Base-by-base conservation (phyloP, 306 rosid species). In the Trichosanthes cucumerina region DNA sequence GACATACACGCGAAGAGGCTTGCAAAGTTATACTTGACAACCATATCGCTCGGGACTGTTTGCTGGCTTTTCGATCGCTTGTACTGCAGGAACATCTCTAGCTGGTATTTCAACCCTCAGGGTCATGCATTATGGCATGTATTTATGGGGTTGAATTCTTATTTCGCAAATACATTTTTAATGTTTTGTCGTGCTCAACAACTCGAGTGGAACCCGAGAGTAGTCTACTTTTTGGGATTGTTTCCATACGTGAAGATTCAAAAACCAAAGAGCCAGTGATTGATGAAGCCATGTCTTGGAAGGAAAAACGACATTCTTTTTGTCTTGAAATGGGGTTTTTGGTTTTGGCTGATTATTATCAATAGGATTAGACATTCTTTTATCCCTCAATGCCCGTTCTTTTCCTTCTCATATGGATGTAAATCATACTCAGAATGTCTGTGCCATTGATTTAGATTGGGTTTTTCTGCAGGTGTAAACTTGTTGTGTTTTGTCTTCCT, bases 101-200 rank as follows among this genome's bases (percentile, higher is more conserved):
- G 72, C 46, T 88, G 88, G 89, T 84, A 82, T 16, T 10, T 91
- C 60, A 91, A 93, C 83, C 96, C 91, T 4, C 98, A 91, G 71
- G 96, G 96, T 34, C 98, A 93, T 85, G 96, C 98, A 64, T 72
- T 88, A 41, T 93, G 98, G 94, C 96, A 93, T 75, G 46, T 89
- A 83, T 79, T 91, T 56, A 88, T 91, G 94, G 98, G 94, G 53
- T 79, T 93, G 81, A 93, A 85, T 68, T 81, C 89, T 62, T 89
- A 91, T 85, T 89, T 84, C 38, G 98, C 96, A 70, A 89, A 93
- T 85, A 89, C 96, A 21, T 93, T 93, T 85, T 81, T 91, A 85
- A 93, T 93, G 98, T 93, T 89, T 83, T 91, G 96, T 75, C 94
- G 96, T 21, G 96, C 96, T 71, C 86, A 93, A 47, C 94, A 93